Percentiles rank a stretch among this genome's conserved stretches.
Evolutionary conservation across 2,329 filamentous ascomycete genomes (phyloP).

Genomic region (Cladosporium sp.): DNA sequence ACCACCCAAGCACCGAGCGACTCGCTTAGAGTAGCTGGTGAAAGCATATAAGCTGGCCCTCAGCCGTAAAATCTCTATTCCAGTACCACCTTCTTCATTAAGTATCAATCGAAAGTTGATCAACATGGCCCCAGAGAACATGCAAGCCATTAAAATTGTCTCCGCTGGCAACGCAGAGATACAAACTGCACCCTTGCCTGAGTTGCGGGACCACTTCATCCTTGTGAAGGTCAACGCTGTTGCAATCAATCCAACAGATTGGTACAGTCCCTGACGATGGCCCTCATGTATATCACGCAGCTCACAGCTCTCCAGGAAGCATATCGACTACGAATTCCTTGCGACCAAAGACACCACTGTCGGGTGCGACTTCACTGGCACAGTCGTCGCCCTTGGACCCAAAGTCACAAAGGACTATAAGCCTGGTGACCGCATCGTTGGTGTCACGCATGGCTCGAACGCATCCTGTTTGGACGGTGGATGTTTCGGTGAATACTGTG

Average conservation of each 20-base stretch:
- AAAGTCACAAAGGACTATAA: conserved; percentile 50
- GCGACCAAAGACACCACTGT: conserved; percentile 26
- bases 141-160: conserved; percentile 40
- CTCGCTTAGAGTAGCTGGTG: background rate
- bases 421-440: conserved; percentile 54
- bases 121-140: conserved; percentile 22
- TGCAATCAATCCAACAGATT: conserved; percentile 22
- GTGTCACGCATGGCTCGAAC: conserved; percentile 52
- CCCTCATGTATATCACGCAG: background rate
- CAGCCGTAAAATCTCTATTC: background rate
- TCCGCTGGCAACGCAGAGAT: conserved; percentile 41
- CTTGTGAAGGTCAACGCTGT: conserved; percentile 52
- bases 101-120: background rate
- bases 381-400: conserved; percentile 55
- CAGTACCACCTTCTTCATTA: background rate
- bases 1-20: background rate
- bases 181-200: conserved; percentile 42
- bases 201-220: conserved; percentile 52
- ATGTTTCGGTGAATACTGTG: conserved; percentile 53
- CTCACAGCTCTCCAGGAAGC: conserved; percentile 14
- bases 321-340: background rate
- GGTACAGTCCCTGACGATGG: background rate
- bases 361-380: conserved; percentile 57
- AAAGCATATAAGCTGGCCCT: background rate
- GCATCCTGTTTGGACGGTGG: conserved; percentile 48